These are phyloP conservation scores for Cytidiella melzeri DNA, from an alignment of 768 basidiomycete genomes.

Conservation along the genomic window DNA sequence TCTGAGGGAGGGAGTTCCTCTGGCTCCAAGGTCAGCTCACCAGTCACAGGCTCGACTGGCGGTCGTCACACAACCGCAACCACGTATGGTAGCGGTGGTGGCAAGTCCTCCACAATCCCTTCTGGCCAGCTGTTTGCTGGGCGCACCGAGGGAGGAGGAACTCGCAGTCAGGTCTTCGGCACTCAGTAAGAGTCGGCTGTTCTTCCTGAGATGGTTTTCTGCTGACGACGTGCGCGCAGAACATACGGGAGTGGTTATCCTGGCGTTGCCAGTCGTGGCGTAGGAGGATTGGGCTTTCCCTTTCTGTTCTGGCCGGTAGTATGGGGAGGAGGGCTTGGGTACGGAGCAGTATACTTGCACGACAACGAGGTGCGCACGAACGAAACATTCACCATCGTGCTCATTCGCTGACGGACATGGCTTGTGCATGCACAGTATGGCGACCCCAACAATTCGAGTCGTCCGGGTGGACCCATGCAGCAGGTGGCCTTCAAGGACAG, in stretches of 20 bases:
- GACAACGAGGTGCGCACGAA: slow-evolving; percentile 34
- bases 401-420: background rate
- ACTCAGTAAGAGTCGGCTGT: slow-evolving; percentile 8
- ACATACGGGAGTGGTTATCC: slow-evolving; percentile 63
- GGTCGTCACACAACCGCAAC: slow-evolving; percentile 14
- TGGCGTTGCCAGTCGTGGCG: slow-evolving; percentile 38
- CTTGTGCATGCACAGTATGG: slow-evolving; percentile 26
- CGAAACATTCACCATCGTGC: background rate
- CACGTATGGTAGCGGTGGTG: slow-evolving; percentile 25
- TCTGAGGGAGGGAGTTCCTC: slow-evolving; percentile 7
- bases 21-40: slow-evolving; percentile 10
- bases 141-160: slow-evolving; percentile 47
- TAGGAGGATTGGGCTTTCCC: slow-evolving; percentile 47
- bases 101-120: slow-evolving; percentile 19
- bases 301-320: slow-evolving; percentile 63
- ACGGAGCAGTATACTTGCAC: slow-evolving; percentile 29
- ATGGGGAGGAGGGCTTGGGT: slow-evolving; percentile 34
- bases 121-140: slow-evolving; percentile 26
- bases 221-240: slow-evolving; percentile 23
- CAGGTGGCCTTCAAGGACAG: slow-evolving; percentile 24
- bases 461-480: slow-evolving; percentile 29
- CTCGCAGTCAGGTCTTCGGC: slow-evolving; percentile 22
- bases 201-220: background rate
- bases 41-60: slow-evolving; percentile 19
- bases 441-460: slow-evolving; percentile 26